A percentile compares a stretch with the other conserved stretches of the same genome.
Conservation (phyloP, 441 rosid genomes). For the Bruguiera hainesii region DNA sequence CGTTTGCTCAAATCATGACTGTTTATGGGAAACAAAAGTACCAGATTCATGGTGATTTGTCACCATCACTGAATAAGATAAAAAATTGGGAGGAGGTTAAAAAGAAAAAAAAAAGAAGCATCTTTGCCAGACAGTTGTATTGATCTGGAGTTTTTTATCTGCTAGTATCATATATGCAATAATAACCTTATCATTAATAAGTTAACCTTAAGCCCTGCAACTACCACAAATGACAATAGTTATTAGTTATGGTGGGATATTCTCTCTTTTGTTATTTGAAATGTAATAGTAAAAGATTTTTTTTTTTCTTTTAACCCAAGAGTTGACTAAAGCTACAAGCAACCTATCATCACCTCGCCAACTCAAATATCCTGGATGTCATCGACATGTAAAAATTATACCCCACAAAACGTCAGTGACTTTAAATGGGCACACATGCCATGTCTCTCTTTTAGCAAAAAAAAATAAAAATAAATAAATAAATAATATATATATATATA, state of each 20-base stretch:
- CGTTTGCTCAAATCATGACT: slow-evolving; percentile 22
- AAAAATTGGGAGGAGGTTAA: slow-evolving; percentile 8
- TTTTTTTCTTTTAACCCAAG: background rate
- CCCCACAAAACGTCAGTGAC: slow-evolving; percentile 22
- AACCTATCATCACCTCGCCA: slow-evolving; percentile 33
- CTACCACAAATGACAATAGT: background rate
- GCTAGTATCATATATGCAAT: slow-evolving; percentile 1
- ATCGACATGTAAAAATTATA: slow-evolving; percentile 9
- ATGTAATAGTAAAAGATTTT: background rate
- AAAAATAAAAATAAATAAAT: too few species aligned
- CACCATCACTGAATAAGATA: slow-evolving; percentile 26
- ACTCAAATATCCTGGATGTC: background rate
- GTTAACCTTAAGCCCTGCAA: too few species aligned
- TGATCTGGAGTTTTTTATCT: slow-evolving; percentile 30
- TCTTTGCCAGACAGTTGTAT: slow-evolving; percentile 18
- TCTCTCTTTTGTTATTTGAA: background rate
- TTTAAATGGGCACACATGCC: slow-evolving; percentile 27
- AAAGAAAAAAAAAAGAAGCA: background rate
- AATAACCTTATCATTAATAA: background rate
- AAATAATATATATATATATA: too few species aligned
- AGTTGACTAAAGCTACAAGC: slow-evolving; percentile 20
- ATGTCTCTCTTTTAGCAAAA: slow-evolving; percentile 3
- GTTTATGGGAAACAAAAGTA: slow-evolving; percentile 36
- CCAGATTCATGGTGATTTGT: slow-evolving; percentile 45
- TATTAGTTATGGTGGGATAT: background rate